Evolutionary conservation across 1,139 yeast genomes (phyloP), one percentile per base, ranked within the genome.

Genomic region (Scheffersomyces stambukii): DNA sequence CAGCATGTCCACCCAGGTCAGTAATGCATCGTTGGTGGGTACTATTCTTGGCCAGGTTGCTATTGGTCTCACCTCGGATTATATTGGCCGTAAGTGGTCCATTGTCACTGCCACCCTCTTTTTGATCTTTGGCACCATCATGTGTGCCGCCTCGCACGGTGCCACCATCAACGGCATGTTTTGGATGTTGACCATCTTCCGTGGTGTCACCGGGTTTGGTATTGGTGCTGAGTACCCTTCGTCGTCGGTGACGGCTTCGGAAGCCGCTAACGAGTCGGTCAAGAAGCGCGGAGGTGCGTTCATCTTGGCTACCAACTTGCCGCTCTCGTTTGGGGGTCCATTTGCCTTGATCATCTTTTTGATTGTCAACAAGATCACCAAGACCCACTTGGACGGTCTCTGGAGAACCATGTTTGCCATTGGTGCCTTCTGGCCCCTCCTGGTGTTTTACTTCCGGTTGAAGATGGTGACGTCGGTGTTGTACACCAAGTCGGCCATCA

Each of bases 211-310:
- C 27, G 89, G 89, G 29, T 73, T 78, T 38, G 89, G 89, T 35
- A 72, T 81, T 37, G 89, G 89, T 35, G 86, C 86, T 14, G 91
- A 82, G 49, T 79, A 81, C 50, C 83, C 84, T 3, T 77, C 83
- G 2, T 75, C 81, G 18, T 75, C 84, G 0, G 70, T 80, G 2
- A 64, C 82, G 17, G 85, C 86, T 1, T 72, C 77, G 23, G 89
- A 81, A 50, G 82, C 86, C 20, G 83, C 88, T 3, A 79, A 81
- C 47, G 77, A 74, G 38, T 64, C 77, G 2, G 64, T 70, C 26
- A 75, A 65, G 45, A 66, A 69, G 45, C 66, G 89, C 50, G 88
- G 89, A 28, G 70, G 77, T 19, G 67, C 72, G 4, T 79, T 81
- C 44, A 68, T 75, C 25, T 43, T 81, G 50, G 81, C 77, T 13